Conservation (phyloP, 352 stramenopile genomes). For the Globisporangium carolinianum region DNA sequence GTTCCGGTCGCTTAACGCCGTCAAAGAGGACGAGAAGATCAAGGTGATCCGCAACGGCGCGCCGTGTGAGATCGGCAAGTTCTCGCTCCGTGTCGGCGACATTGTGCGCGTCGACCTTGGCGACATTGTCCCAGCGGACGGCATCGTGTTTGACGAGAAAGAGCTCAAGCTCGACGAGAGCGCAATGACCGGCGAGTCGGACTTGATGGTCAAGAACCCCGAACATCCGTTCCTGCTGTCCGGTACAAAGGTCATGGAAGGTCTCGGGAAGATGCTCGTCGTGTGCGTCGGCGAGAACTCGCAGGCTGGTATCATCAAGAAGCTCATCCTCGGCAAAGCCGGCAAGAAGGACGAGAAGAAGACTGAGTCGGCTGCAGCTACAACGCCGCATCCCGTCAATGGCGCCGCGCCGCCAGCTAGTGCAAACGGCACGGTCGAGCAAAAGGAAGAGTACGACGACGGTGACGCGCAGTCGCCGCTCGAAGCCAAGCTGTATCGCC, state of each 20-base stretch:
- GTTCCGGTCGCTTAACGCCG: conserved; percentile 80
- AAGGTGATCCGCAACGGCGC: conserved; percentile 76
- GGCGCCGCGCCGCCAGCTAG: conserved; percentile 26
- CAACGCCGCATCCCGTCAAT: background rate
- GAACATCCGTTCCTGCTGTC: conserved; percentile 92
- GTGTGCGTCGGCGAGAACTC: conserved; percentile 90
- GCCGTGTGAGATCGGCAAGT: conserved; percentile 58
- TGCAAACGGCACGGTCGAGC: conserved; percentile 79
- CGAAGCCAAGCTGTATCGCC: conserved; percentile 76
- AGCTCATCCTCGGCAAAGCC: conserved; percentile 72
- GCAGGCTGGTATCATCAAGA: conserved; percentile 91
- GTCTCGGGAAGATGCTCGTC: conserved; percentile 89
- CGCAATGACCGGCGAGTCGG: conserved; percentile 89
- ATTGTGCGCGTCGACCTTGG: conserved; percentile 77
- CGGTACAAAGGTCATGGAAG: conserved; percentile 92
- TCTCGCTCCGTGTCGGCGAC: conserved; percentile 84
- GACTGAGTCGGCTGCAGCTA: conserved; percentile 10
- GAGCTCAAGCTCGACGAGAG: conserved; percentile 90
- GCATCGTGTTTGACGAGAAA: conserved; percentile 84
- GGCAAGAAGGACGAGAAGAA: conserved; percentile 53
- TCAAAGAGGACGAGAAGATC: conserved; percentile 82
- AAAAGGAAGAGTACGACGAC: conserved; percentile 60
- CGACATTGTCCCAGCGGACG: conserved; percentile 88
- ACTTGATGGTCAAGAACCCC: conserved; percentile 77
- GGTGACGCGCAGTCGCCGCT: conserved; percentile 61